Base-by-base conservation (phyloP, 208 protist genomes). In the Acanthamoeba lugdunensis region DNA sequence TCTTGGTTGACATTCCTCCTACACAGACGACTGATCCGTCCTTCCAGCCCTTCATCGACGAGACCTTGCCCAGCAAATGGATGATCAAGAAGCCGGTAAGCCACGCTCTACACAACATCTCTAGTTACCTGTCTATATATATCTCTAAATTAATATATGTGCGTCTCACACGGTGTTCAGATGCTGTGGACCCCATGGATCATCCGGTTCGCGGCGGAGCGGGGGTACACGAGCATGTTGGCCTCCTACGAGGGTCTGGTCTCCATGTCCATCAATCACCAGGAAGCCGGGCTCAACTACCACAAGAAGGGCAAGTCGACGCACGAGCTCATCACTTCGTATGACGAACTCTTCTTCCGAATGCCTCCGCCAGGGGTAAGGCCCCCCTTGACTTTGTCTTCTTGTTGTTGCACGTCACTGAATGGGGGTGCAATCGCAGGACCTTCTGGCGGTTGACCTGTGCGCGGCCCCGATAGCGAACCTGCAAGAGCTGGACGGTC, bases 171-270 rank as follows among this genome's bases (percentile, higher is more conserved):
- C n/a, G n/a, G n/a, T n/a, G n/a, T n/a, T 4, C 4, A 45, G 79
- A 13, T 37, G 18, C 50, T 87, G 52, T 92, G 87, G 87, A 92
- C 87, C 2, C 87, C 87, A 6, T 92, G 87, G 87, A 81, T 92
- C n/a, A 92, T 92, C 23, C 69, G 69, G 23, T 92, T 28, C 14
- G 61, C 23, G 1, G 87, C 61, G 11, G 69, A 92, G 87, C 45
- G 25, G 8, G 79, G 79, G 25, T 87, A 87, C 28, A 87, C 79
- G 52, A n/a, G 28, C 79, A 13, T 87, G 79, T 41, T 45, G 21
- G 25, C 48, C 28, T 28, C 50, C 45, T 87, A 41, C 23, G 48
- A 58, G 41, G 52, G 63, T 28, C 33, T 2, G 25, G 61, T n/a
- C 79, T 18, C 79, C 21, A 65, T 87, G 79, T 87, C 79, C 21